phyloP scores from a whole-genome alignment of 75 land plant species.

The Picea glauca region DNA sequence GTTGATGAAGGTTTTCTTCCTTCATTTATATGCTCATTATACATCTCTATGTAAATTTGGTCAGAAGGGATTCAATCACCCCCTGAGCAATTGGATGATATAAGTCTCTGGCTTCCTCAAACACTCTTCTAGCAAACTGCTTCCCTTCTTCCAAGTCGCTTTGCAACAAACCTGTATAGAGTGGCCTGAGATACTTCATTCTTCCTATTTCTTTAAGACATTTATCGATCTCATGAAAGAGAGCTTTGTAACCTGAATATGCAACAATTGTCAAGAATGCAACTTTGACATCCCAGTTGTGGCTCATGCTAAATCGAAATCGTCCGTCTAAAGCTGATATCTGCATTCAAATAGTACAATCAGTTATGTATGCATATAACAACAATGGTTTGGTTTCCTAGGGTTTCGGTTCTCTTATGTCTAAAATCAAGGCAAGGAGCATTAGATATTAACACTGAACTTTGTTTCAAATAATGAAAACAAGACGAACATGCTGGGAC shows the following conservation, averaged over 20 bases:
- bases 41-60: conserved; percentile 22
- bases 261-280: conserved; percentile 79
- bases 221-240: conserved; percentile 61
- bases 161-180: conserved; percentile 70
- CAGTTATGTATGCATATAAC: background rate
- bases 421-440: too few relatives aligned
- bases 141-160: conserved; percentile 56
- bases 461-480: background rate
- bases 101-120: conserved; percentile 53
- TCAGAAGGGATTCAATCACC: conserved; percentile 67
- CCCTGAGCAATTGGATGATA: conserved; percentile 92
- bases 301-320: conserved; percentile 52
- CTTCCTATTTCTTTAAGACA: conserved; percentile 77
- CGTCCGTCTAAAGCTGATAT: conserved; percentile 48
- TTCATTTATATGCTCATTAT: too few relatives aligned
- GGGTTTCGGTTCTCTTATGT: too few relatives aligned
- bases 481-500: too few relatives aligned
- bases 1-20: too few relatives aligned
- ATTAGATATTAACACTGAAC: background rate
- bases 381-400: background rate
- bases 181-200: conserved; percentile 82
- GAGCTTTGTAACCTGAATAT: conserved; percentile 51
- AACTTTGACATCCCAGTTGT: conserved; percentile 78
- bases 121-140: conserved; percentile 65
- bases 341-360: conserved; percentile 19